Percentiles rank a stretch among this genome's conserved stretches.
These are phyloP conservation scores for Mallotus nudiflorus DNA, from an alignment of 345 rosid species.

Conservation along the genomic window DNA sequence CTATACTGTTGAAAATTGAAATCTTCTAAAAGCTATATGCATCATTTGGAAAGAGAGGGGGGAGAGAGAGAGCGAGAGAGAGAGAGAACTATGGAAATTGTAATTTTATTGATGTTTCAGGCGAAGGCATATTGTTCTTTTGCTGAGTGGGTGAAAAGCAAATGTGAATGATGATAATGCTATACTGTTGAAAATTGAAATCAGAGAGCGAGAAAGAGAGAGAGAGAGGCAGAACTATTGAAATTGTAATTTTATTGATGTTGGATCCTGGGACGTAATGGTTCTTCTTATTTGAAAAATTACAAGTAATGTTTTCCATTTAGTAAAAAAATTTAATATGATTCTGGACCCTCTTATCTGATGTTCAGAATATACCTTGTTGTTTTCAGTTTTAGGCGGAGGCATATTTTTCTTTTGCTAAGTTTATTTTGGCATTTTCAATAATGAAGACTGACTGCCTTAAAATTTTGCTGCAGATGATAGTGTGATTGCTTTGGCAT, in stretches of 20 bases:
- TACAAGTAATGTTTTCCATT: background rate
- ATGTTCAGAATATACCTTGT: background rate
- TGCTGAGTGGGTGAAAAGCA: too few relatives aligned
- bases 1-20: too few relatives aligned
- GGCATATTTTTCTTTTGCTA: background rate
- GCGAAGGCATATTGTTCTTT: too few relatives aligned
- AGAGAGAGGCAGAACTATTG: too few relatives aligned
- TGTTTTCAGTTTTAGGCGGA: background rate
- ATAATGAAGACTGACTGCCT: background rate
- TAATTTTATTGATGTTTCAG: too few relatives aligned
- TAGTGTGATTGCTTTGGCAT: slow-evolving; percentile 86
- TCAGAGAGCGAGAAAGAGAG: too few relatives aligned
- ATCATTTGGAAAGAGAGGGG: too few relatives aligned
- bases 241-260: too few relatives aligned
- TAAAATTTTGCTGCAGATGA: slow-evolving; percentile 50
- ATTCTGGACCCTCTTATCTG: background rate
- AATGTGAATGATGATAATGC: too few relatives aligned
- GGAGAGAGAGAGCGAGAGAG: background rate
- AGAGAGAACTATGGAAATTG: too few relatives aligned
- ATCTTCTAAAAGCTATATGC: too few relatives aligned
- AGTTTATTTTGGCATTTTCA: background rate
- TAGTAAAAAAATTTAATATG: background rate
- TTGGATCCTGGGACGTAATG: background rate
- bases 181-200: too few relatives aligned
- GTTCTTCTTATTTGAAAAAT: background rate